A percentile compares a stretch with the other conserved stretches of the same genome.
These are phyloP conservation scores for Zygotorulaspora chibaensis DNA, from an alignment of 805 yeast species.

Conservation along the genomic window DNA sequence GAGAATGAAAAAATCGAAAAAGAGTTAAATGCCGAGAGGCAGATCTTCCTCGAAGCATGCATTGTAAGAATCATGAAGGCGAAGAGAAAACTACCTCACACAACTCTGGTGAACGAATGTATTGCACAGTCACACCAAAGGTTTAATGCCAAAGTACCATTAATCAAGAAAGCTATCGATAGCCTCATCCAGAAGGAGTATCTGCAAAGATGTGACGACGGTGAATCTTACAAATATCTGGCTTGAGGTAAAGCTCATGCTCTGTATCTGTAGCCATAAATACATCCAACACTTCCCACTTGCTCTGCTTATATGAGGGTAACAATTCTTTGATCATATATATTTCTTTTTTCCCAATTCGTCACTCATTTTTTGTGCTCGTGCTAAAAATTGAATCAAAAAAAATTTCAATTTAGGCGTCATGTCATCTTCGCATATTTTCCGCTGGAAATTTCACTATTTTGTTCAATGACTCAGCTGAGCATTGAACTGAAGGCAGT, in stretches of 20 bases:
- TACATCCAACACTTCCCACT: not conserved
- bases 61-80: constrained; percentile 97
- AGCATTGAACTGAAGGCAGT: too few relatives aligned
- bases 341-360: too few relatives aligned
- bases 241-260: constrained; percentile 42
- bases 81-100: constrained; percentile 72
- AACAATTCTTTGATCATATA: not conserved
- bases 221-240: constrained; percentile 72
- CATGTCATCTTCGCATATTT: not conserved
- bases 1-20: constrained; percentile 59
- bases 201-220: constrained; percentile 67
- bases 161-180: constrained; percentile 83
- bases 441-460: not conserved
- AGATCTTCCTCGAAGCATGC: constrained; percentile 82
- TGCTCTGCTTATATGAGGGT: too few relatives aligned
- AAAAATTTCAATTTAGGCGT: too few relatives aligned
- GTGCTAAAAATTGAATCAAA: too few relatives aligned
- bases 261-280: not conserved
- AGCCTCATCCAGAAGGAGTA: constrained; percentile 81
- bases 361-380: too few relatives aligned
- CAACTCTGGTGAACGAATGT: constrained; percentile 78
- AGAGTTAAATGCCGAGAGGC: constrained; percentile 83
- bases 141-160: constrained; percentile 80
- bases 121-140: constrained; percentile 76
- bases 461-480: too few relatives aligned